These are phyloP conservation scores for Gamsiella multidivaricata DNA, from an alignment of 192 early-diverging fungal species.

Conservation along the genomic window DNA sequence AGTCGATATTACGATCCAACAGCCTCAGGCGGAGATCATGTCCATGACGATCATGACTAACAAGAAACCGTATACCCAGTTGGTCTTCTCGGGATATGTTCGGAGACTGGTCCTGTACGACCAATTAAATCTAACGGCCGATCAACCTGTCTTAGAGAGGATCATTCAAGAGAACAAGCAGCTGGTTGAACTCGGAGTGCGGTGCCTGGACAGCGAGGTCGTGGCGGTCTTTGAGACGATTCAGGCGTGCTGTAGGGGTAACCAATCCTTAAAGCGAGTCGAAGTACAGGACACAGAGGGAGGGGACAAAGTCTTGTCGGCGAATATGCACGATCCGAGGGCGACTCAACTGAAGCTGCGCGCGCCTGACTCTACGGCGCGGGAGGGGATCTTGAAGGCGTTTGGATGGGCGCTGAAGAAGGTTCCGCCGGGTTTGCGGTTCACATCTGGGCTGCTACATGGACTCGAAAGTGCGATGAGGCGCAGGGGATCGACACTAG, in stretches of 20 bases:
- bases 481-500: background rate
- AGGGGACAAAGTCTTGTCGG: background rate
- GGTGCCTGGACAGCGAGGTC: conserved; percentile 3
- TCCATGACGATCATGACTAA: conserved; percentile 22
- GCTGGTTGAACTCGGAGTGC: conserved; percentile 9
- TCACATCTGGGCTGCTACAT: background rate
- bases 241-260: background rate
- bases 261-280: background rate
- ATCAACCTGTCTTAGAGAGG: background rate
- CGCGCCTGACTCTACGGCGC: conserved; percentile 3
- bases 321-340: background rate
- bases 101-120: conserved; percentile 12
- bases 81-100: conserved; percentile 26
- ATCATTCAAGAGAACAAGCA: conserved; percentile 15
- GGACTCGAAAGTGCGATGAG: background rate
- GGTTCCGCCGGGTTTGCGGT: conserved; percentile 13
- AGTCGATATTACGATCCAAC: conserved; percentile 8
- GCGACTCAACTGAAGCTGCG: conserved; percentile 4
- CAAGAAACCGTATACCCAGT: conserved; percentile 14
- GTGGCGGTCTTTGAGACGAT: conserved; percentile 4
- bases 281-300: conserved; percentile 15
- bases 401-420: conserved; percentile 26
- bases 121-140: background rate
- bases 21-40: conserved; percentile 23
- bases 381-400: conserved; percentile 7